Evolutionary conservation across 139 green algal species (phyloP).

Genomic region (Micractinium sp.): DNA sequence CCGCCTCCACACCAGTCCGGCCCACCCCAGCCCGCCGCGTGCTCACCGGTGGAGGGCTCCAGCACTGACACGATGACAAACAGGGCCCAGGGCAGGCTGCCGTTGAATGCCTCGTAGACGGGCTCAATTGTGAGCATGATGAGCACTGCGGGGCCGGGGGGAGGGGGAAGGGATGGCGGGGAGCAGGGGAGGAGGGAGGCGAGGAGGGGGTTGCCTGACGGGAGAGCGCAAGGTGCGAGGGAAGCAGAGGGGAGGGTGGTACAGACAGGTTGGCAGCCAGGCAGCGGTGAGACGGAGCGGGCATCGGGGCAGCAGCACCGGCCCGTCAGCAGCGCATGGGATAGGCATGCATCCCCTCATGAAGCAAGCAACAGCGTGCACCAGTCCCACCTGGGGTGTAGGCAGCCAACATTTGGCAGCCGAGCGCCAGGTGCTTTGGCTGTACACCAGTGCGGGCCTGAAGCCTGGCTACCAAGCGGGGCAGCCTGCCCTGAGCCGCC

Average conservation of each 20-base stretch:
- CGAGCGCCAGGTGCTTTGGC: background rate
- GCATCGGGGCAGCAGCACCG: too few relatives aligned
- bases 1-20: background rate
- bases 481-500: background rate
- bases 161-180: background rate
- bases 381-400: slow-evolving; percentile 6
- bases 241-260: too few relatives aligned
- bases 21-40: background rate
- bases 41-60: slow-evolving; percentile 28
- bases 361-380: too few relatives aligned
- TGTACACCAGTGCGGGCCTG: background rate
- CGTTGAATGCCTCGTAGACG: background rate
- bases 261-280: too few relatives aligned
- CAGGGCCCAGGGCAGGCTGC: slow-evolving; percentile 1
- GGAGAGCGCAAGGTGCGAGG: too few relatives aligned
- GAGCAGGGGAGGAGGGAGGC: background rate
- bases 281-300: too few relatives aligned
- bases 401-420: slow-evolving; percentile 12
- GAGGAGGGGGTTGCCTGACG: too few relatives aligned
- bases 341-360: too few relatives aligned
- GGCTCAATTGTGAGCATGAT: slow-evolving; percentile 1
- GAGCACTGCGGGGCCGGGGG: background rate
- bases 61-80: slow-evolving; percentile 18
- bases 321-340: too few relatives aligned
- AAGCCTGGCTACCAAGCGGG: background rate